These are phyloP conservation scores for Chamaecyparis obtusa DNA, from an alignment of 75 land plant species.

Conservation along the genomic window DNA sequence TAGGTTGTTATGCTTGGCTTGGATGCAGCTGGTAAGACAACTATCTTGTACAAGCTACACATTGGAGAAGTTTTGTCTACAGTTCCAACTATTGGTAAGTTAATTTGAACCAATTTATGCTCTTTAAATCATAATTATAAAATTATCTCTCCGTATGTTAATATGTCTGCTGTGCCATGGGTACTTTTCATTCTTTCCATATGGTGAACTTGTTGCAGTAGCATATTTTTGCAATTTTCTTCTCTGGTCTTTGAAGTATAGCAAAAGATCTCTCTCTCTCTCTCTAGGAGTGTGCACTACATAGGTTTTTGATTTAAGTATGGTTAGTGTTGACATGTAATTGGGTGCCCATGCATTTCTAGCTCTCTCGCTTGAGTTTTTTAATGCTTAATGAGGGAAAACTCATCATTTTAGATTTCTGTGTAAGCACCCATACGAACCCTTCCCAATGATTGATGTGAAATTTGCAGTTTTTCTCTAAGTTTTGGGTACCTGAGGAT, in stretches of 20 bases:
- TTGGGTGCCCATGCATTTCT: not conserved
- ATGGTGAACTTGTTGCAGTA: not conserved
- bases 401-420: no score
- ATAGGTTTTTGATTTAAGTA: not conserved
- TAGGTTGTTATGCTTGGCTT: conserved; percentile 86
- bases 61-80: conserved; percentile 87
- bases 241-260: not conserved
- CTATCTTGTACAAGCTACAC: conserved; percentile 79
- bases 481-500: no score
- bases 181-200: not conserved
- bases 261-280: not conserved
- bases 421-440: not conserved
- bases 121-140: not conserved
- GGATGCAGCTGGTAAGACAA: conserved; percentile 88
- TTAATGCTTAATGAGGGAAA: not conserved
- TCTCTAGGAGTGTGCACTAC: not conserved
- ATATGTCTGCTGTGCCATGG: not conserved
- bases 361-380: not conserved
- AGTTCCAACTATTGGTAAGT: conserved; percentile 79
- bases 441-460: not conserved
- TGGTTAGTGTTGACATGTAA: not conserved
- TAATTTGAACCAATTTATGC: not conserved
- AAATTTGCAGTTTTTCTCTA: no score
- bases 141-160: not conserved
- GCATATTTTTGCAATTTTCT: not conserved